Evolutionary conservation across 129 eudicot species (phyloP).

Genomic region (carrot (Daucus carota)): DH1_v3.0 NC_030381.2:37016501-37017000

Average conservation of each 20-base stretch:
- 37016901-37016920: too few relatives aligned
- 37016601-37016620: not conserved
- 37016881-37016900: not conserved
- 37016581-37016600: too few relatives aligned
- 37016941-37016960: too few relatives aligned
- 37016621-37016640: not conserved
- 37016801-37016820: not conserved
- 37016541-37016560: too few relatives aligned
- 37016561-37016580: too few relatives aligned
- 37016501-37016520: too few relatives aligned
- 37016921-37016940: too few relatives aligned
- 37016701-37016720: not conserved
- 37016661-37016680: not conserved
- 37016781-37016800: not conserved
- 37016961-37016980: too few relatives aligned
- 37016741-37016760: not conserved
- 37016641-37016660: not conserved
- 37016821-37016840: not conserved
- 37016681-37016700: not conserved
- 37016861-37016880: not conserved
- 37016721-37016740: too few relatives aligned
- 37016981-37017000: too few relatives aligned
- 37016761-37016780: not conserved
- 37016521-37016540: too few relatives aligned
- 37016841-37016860: not conserved